Evolutionary conservation across 2,329 filamentous ascomycete genomes (phyloP), one percentile per base, ranked within the genome.

Genomic region (Whalleya microplaca): DNA sequence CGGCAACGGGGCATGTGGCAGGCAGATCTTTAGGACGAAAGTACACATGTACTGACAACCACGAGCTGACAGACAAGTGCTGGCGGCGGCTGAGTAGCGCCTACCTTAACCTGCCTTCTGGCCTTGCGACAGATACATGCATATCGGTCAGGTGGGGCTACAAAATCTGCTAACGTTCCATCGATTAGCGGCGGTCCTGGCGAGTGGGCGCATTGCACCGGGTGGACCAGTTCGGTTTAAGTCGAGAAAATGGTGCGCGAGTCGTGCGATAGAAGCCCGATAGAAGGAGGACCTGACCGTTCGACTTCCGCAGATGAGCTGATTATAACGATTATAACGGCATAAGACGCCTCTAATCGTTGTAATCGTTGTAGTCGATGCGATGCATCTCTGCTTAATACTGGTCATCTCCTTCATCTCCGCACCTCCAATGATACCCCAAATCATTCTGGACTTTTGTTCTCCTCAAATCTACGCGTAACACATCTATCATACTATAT

Each of bases 251-350:
- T 62, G 49, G 48, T 55, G 59, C 48, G 52, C 54, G 42, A 62
- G 57, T 62, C 60, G 60, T 48, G 52, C 60, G 57, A 53, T 60
- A 12, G 44, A 54, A 58, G 55, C 57, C 56, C 50, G 55, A 54
- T 48, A 21, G 45, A 44, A 40, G 43, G 27, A n/a, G 23, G 21
- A 51, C 20, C 27, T 20, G 43, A 27, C n/a, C 46, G 40, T 43
- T 41, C 43, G 43, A 45, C 20, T 48, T 41, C n/a, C 41, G 8
- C 8, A 29, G 20, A 54, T 60, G 54, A 47, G 58, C 41, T 62
- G 59, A 58, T 60, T 48, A 52, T 62, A 57, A 43, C 19, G n/a
- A n/a, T n/a, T n/a, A n/a, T n/a, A n/a, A n/a, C n/a, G n/a, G n/a
- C n/a, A n/a, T n/a, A n/a, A n/a, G n/a, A n/a, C n/a, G n/a, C n/a